phyloP scores from a whole-genome alignment of 257 asterid species.

The Schizonepeta tenuifolia region DNA sequence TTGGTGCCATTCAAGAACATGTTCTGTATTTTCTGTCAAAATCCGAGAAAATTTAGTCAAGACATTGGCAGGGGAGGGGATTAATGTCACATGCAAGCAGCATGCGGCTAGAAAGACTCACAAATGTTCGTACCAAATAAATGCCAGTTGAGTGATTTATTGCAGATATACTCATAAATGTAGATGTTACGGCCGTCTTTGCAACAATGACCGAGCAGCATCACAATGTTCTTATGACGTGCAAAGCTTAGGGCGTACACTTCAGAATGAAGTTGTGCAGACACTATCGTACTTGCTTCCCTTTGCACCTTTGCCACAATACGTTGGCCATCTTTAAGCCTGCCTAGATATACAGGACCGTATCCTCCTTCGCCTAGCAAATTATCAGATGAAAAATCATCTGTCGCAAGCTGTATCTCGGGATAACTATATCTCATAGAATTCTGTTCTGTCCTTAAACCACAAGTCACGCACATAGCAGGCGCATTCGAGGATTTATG shows the following conservation, averaged over 20 bases:
- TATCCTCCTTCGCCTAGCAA: slow-evolving; percentile 86
- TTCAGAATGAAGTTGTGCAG: slow-evolving; percentile 67
- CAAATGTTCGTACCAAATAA: slow-evolving; percentile 56
- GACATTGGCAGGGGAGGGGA: background rate
- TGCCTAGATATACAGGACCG: slow-evolving; percentile 75
- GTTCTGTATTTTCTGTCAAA: slow-evolving; percentile 49
- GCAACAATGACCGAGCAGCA: slow-evolving; percentile 84
- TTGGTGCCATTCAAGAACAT: slow-evolving; percentile 74
- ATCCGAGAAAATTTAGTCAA: background rate
- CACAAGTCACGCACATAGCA: slow-evolving; percentile 71
- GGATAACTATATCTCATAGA: slow-evolving; percentile 67
- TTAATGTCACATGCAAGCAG: background rate
- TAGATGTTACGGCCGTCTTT: slow-evolving; percentile 69
- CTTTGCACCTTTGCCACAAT: slow-evolving; percentile 86
- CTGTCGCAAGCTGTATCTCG: slow-evolving; percentile 70
- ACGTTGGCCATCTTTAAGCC: slow-evolving; percentile 71
- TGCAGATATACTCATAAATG: slow-evolving; percentile 80
- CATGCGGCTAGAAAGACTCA: background rate
- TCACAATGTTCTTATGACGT: slow-evolving; percentile 81
- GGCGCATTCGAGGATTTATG: slow-evolving; percentile 55
- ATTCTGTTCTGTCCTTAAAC: slow-evolving; percentile 60
- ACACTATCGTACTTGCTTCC: slow-evolving; percentile 72
- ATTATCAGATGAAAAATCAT: slow-evolving; percentile 61
- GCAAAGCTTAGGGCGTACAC: slow-evolving; percentile 68
- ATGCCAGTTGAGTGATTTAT: slow-evolving; percentile 82